Evolutionary conservation across 2,329 filamentous ascomycete genomes (phyloP), one percentile per base, ranked within the genome.

Genomic region (Fusarium guadeloupense): DNA sequence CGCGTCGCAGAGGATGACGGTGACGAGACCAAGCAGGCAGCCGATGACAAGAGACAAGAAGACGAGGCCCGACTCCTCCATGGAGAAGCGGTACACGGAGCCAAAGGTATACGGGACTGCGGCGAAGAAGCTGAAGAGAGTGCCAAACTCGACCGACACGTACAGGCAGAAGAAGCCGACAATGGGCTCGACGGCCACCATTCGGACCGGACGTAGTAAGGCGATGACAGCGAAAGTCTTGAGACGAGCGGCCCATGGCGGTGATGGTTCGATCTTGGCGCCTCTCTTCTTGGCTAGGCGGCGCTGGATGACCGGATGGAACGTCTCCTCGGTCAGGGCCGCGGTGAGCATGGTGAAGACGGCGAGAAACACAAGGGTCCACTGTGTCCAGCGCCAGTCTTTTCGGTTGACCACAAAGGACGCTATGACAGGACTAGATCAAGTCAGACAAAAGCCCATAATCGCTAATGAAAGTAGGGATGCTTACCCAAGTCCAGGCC

Each of bases 151-250:
- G 64, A 78, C 80, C 0, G 81, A 74, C 0, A 80, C 76, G 62
- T 85, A 85, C 1, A 85, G 66, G 35, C 77, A 80, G 31, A 80
- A 71, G 49, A 87, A 84, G 10, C 81, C 80, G 3, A 89, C 82
- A 31, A 90, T 87, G 3, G 87, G 86, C 64, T 90, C 87, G 1
- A 82, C 81, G 34, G 86, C 68, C 8, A 89, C 77, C 78, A 90
- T 86, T 38, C 81, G 78, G 1, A 87, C 16, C 0, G 85, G 85
- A 10, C 84, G 76, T 14, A 83, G 56, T 2, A 85, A 69, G 2
- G 80, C 78, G 1, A 78, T 71, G 0, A 77, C 72, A 4, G 80
- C 56, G 53, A 83, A 81, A 2, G 58, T 16, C 17, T 61, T 65
- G 21, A 77, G 38, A 4, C 67, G 71, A 8, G 65, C 44, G 1